Evolutionary conservation across 2,329 filamentous ascomycete genomes (phyloP).

Genomic region (Hypoxylon sp.): DNA sequence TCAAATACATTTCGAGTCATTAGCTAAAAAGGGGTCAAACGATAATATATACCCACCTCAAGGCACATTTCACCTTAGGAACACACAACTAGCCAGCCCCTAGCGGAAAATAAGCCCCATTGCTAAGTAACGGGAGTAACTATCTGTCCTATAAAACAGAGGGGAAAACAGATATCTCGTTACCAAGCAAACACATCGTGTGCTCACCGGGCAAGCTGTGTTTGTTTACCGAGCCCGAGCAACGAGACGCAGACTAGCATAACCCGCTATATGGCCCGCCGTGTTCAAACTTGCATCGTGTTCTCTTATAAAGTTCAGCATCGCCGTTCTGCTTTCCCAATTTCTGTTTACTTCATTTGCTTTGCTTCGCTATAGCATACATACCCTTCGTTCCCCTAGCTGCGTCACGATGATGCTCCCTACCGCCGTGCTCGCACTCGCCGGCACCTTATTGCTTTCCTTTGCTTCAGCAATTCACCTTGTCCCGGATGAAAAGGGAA

Average conservation of each 20-base stretch:
- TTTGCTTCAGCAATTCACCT: constrained; percentile 23
- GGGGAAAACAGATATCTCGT: too few species aligned
- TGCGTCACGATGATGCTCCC: constrained; percentile 5
- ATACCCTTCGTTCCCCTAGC: neutral
- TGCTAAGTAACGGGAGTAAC: too few species aligned
- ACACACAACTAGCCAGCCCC: too few species aligned
- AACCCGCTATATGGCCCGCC: neutral
- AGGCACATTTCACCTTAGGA: too few species aligned
- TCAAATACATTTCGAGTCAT: too few species aligned
- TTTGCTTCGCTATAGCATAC: neutral
- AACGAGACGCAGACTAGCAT: neutral
- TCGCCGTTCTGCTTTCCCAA: neutral
- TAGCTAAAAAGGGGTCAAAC: too few species aligned
- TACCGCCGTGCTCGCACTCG: constrained; percentile 6
- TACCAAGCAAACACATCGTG: neutral
- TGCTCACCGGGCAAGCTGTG: neutral
- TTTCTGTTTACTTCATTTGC: neutral
- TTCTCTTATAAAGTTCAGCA: neutral
- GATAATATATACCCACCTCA: too few species aligned
- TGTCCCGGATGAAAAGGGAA: constrained; percentile 16
- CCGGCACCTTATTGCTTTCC: constrained; percentile 18
- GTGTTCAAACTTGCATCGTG: neutral
- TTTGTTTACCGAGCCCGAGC: constrained; percentile 5
- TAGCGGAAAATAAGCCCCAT: too few species aligned
- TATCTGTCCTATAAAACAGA: too few species aligned